phyloP scores from a whole-genome alignment of 1,284 basidiomycete species.

The Lentinus polychrous region DNA sequence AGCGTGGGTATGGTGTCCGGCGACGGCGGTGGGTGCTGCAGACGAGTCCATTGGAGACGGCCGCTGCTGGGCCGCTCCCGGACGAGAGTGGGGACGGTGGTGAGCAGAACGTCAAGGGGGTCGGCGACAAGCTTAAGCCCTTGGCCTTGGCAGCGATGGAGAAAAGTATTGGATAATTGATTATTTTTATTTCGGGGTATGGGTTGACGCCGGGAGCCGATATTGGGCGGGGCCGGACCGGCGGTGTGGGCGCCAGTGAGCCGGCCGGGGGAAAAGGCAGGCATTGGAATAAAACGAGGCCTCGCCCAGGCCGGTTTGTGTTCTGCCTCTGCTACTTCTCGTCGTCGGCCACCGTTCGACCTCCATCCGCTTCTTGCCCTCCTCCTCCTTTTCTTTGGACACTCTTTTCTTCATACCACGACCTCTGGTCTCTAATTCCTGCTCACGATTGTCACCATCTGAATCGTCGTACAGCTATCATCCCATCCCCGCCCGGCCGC shows the following conservation, averaged over 20 bases:
- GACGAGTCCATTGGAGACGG: too few relatives aligned
- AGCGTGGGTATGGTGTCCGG: too few relatives aligned
- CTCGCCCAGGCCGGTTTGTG: neutral
- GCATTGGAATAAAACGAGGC: neutral
- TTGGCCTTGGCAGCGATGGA: too few relatives aligned
- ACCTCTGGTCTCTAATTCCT: neutral
- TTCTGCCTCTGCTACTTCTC: neutral
- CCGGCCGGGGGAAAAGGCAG: neutral
- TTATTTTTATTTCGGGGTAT: too few relatives aligned
- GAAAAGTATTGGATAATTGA: too few relatives aligned
- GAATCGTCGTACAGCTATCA: conserved; percentile 5
- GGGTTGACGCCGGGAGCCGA: neutral
- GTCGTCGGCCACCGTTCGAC: neutral
- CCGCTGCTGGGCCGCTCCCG: too few relatives aligned
- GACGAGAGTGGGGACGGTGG: too few relatives aligned
- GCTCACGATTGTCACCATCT: neutral
- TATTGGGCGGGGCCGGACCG: neutral
- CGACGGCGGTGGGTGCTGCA: too few relatives aligned
- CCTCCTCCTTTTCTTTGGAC: neutral
- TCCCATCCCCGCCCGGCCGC: neutral
- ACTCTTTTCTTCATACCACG: neutral
- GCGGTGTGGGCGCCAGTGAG: too few relatives aligned
- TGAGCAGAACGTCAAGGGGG: too few relatives aligned
- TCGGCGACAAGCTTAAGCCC: too few relatives aligned
- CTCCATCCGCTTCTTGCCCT: too few relatives aligned